phyloP scores from a whole-genome alignment of 2,329 filamentous ascomycete genomes.

The Torrubiellomyces zombiae region DNA sequence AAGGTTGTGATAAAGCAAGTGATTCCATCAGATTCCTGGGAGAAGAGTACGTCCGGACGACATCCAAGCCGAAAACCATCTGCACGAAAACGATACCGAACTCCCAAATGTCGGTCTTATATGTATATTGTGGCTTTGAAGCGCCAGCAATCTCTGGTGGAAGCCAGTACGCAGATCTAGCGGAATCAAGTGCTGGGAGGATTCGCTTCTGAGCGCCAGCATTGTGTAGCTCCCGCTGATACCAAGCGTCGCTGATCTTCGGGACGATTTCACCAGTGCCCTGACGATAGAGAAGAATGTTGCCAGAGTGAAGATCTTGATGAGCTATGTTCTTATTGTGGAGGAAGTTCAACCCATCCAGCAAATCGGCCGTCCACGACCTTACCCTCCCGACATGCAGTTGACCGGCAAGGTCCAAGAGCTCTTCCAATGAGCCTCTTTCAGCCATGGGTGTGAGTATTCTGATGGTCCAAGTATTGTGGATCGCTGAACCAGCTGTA shows the following conservation, averaged over 20 bases:
- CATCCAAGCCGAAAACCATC: slow-evolving; percentile 78
- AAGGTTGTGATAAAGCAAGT: slow-evolving; percentile 52
- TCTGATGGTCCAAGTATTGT: slow-evolving; percentile 50
- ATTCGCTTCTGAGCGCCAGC: slow-evolving; percentile 37
- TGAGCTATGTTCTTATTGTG: slow-evolving; percentile 76
- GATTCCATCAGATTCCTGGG: slow-evolving; percentile 58
- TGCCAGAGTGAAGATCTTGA: slow-evolving; percentile 63
- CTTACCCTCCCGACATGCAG: slow-evolving; percentile 61
- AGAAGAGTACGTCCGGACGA: slow-evolving; percentile 61
- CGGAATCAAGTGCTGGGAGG: slow-evolving; percentile 36
- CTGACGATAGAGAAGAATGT: slow-evolving; percentile 61
- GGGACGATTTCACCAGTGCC: slow-evolving; percentile 51
- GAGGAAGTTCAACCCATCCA: slow-evolving; percentile 76
- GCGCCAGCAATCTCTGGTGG: slow-evolving; percentile 57
- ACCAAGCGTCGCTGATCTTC: slow-evolving; percentile 60
- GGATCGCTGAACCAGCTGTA: slow-evolving; percentile 18
- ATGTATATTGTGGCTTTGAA: slow-evolving; percentile 45
- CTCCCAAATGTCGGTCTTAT: slow-evolving; percentile 89
- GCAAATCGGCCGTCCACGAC: slow-evolving; percentile 78
- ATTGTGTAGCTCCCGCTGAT: slow-evolving; percentile 49
- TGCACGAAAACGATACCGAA: slow-evolving; percentile 82
- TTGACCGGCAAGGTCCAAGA: slow-evolving; percentile 62
- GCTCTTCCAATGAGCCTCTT: slow-evolving; percentile 66
- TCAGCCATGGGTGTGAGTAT: slow-evolving; percentile 63
- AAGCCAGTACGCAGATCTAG: slow-evolving; percentile 68